Evolutionary conservation across 1,139 yeast species (phyloP).

Genomic region (Saccharomyces hybrid): DNA sequence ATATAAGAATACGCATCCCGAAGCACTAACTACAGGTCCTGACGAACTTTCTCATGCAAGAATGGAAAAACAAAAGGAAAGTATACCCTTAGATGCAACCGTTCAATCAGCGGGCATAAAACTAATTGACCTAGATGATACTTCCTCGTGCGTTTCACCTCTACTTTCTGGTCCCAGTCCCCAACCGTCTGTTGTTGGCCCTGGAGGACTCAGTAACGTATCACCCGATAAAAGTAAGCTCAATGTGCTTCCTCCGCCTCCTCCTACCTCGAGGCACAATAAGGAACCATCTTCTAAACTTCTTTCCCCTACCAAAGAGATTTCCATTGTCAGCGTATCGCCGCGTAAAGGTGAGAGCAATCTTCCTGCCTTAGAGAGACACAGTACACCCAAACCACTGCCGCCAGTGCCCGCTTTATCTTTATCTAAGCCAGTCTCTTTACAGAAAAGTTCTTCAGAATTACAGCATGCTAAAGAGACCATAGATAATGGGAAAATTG

Average conservation of each 20-base stretch:
- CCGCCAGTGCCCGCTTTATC: neutral
- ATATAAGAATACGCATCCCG: slow-evolving; percentile 35
- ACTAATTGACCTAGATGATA: slow-evolving; percentile 15
- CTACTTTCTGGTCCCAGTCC: neutral
- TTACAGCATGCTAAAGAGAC: neutral
- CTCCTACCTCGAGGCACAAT: neutral
- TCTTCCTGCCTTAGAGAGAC: neutral
- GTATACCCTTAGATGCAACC: slow-evolving; percentile 4
- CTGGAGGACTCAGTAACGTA: neutral
- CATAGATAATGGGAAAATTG: neutral
- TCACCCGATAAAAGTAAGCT: neutral
- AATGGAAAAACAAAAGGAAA: neutral
- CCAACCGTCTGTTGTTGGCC: neutral
- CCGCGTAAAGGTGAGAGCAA: neutral
- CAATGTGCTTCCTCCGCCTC: neutral
- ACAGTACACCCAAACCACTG: neutral
- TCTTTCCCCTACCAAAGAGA: neutral
- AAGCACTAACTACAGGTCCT: slow-evolving; percentile 6
- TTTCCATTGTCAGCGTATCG: neutral
- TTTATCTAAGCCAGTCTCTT: neutral
- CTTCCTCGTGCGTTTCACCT: neutral
- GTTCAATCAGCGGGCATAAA: slow-evolving; percentile 15
- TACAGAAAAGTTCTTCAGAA: neutral
- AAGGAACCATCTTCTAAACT: neutral
- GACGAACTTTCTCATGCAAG: neutral